Conservation (phyloP, 2,329 filamentous ascomycete species). For the Thielaviopsis populi region DNA sequence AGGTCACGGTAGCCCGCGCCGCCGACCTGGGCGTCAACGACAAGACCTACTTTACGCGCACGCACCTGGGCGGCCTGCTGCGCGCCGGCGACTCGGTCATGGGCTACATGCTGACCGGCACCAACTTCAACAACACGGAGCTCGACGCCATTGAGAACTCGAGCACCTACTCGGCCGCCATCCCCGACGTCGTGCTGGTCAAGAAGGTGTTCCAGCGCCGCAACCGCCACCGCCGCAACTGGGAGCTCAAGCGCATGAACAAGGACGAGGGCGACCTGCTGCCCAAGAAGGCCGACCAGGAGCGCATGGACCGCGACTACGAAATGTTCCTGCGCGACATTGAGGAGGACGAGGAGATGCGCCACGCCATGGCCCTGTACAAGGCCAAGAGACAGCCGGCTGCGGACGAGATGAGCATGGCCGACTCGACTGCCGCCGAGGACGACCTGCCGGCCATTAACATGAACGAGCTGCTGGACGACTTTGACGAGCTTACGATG, state of each 20-base stretch:
- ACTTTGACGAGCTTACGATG: conserved; percentile 79
- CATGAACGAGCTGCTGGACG: conserved; percentile 74
- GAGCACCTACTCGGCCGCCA: conserved; percentile 56
- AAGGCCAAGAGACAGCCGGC: conserved; percentile 45
- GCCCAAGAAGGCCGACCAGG: conserved; percentile 75
- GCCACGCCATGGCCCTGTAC: conserved; percentile 73
- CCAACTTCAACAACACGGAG: conserved; percentile 83
- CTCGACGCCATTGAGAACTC: conserved; percentile 71
- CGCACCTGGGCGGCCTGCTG: conserved; percentile 73
- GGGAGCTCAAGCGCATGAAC: conserved; percentile 88
- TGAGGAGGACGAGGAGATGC: conserved; percentile 83
- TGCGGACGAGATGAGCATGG: conserved; percentile 54
- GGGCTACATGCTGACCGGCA: conserved; percentile 80
- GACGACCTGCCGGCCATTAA: conserved; percentile 54
- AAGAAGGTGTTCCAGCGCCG: conserved; percentile 92
- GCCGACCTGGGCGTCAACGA: conserved; percentile 78
- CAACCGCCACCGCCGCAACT: conserved; percentile 69
- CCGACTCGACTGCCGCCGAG: conserved; percentile 45
- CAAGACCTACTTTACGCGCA: conserved; percentile 75
- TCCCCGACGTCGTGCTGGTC: conserved; percentile 87
- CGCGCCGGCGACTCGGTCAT: conserved; percentile 83
- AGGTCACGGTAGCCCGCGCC: conserved; percentile 75
- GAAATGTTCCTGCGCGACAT: conserved; percentile 95
- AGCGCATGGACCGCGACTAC: conserved; percentile 81
- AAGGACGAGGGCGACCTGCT: conserved; percentile 78